phyloP scores from a whole-genome alignment of 768 basidiomycete species.

The Lentinus tigrinus region DNA sequence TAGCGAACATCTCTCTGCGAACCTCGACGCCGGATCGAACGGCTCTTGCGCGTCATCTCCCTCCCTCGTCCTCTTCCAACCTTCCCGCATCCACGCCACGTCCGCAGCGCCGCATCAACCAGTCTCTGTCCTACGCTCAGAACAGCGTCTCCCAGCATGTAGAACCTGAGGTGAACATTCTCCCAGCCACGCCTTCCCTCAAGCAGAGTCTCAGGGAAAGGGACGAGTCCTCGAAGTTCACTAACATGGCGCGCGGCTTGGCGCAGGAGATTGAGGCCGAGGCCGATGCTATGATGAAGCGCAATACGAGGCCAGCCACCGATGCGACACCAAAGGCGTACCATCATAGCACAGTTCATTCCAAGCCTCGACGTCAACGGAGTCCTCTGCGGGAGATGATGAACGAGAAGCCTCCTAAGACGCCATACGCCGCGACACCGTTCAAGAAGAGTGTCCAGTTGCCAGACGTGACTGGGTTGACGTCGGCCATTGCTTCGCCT shows the following conservation, averaged over 20 bases:
- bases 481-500: conserved; percentile 74
- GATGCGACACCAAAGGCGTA: conserved; percentile 8
- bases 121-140: conserved; percentile 27
- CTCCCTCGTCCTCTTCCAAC: conserved; percentile 13
- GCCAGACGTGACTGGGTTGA: conserved; percentile 84
- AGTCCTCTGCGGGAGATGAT: conserved; percentile 41
- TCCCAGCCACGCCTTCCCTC: conserved; percentile 62
- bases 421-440: conserved; percentile 14
- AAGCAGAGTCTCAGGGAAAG: conserved; percentile 7
- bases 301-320: conserved; percentile 3
- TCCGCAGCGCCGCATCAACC: conserved; percentile 18
- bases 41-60: conserved; percentile 19
- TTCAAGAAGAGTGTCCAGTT: conserved; percentile 44
- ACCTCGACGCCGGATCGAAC: conserved; percentile 8
- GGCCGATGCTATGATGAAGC: conserved; percentile 19
- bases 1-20: background rate
- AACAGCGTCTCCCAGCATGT: conserved; percentile 9
- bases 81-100: conserved; percentile 7
- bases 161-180: conserved; percentile 52
- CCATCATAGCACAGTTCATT: conserved; percentile 5
- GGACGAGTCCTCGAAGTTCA: conserved; percentile 49
- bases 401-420: conserved; percentile 17
- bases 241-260: conserved; percentile 55
- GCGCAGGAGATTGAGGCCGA: conserved; percentile 53
- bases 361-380: conserved; percentile 19